phyloP scores from a whole-genome alignment of 208 protist genomes.

The Trypanosoma scelopori region DNA sequence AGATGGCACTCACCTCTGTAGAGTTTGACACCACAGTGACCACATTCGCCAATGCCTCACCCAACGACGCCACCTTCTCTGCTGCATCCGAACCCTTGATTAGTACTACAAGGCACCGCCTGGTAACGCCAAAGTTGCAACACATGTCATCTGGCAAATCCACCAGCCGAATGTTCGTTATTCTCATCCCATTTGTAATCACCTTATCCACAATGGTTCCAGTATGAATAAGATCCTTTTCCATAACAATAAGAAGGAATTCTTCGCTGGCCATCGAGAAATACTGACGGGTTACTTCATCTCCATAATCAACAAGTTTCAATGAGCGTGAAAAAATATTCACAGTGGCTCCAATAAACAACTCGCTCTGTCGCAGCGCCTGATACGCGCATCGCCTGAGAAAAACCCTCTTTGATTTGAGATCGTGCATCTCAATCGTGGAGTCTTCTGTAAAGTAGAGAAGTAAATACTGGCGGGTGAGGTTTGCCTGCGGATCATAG shows the following conservation, averaged over 20 bases:
- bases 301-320: conserved; percentile 90
- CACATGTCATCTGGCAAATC: conserved; percentile 56
- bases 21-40: conserved; percentile 44
- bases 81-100: conserved; percentile 66
- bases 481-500: conserved; percentile 85
- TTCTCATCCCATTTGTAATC: conserved; percentile 56
- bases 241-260: conserved; percentile 63
- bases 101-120: conserved; percentile 49
- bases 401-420: conserved; percentile 91
- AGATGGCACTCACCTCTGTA: conserved; percentile 35
- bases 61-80: conserved; percentile 43
- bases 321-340: conserved; percentile 93
- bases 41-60: conserved; percentile 33
- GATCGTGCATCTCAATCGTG: conserved; percentile 95
- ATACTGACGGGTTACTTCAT: conserved; percentile 79
- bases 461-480: conserved; percentile 90
- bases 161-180: conserved; percentile 67
- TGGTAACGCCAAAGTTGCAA: conserved; percentile 28
- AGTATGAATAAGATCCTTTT: conserved; percentile 36
- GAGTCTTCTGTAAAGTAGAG: conserved; percentile 87
- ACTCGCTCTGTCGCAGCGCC: conserved; percentile 70
- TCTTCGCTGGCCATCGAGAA: conserved; percentile 59
- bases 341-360: conserved; percentile 92
- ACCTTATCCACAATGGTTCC: conserved; percentile 59
- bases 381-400: conserved; percentile 92